A percentile compares a stretch with the other conserved stretches of the same genome.
phyloP scores from a whole-genome alignment of 352 stramenopile genomes.

The Hyaloperonospora brassicae region DNA sequence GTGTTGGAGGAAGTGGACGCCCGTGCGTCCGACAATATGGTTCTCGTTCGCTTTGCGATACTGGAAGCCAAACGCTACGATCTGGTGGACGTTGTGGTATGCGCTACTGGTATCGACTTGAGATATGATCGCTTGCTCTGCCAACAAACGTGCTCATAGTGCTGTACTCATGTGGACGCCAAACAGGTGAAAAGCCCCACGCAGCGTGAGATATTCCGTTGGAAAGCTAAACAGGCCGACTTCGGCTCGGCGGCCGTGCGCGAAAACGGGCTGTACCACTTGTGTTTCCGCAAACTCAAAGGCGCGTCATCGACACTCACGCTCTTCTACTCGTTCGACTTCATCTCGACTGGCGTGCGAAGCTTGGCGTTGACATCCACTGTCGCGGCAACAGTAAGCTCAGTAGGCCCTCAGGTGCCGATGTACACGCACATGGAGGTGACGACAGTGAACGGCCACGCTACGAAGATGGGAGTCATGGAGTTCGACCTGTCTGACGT shows the following conservation, averaged over 20 bases:
- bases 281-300: constrained; percentile 67
- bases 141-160: background rate
- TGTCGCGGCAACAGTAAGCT: constrained; percentile 51
- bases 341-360: constrained; percentile 48
- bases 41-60: constrained; percentile 58
- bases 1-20: constrained; percentile 53
- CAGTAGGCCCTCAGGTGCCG: constrained; percentile 32
- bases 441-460: constrained; percentile 31
- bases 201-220: constrained; percentile 36
- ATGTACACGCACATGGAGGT: constrained; percentile 56
- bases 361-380: constrained; percentile 55
- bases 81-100: constrained; percentile 43
- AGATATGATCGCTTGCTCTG: background rate
- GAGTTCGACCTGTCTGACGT: constrained; percentile 63
- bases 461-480: constrained; percentile 53
- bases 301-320: constrained; percentile 45
- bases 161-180: background rate
- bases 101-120: background rate
- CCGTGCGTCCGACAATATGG: constrained; percentile 43
- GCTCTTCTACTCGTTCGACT: constrained; percentile 79
- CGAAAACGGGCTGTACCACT: constrained; percentile 68
- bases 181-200: constrained; percentile 49
- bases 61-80: constrained; percentile 47
- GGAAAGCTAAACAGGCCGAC: constrained; percentile 57
- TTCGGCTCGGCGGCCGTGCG: constrained; percentile 45